Evolutionary conservation across 768 basidiomycete genomes (phyloP).

Genomic region (Podaxis sp.): DNA sequence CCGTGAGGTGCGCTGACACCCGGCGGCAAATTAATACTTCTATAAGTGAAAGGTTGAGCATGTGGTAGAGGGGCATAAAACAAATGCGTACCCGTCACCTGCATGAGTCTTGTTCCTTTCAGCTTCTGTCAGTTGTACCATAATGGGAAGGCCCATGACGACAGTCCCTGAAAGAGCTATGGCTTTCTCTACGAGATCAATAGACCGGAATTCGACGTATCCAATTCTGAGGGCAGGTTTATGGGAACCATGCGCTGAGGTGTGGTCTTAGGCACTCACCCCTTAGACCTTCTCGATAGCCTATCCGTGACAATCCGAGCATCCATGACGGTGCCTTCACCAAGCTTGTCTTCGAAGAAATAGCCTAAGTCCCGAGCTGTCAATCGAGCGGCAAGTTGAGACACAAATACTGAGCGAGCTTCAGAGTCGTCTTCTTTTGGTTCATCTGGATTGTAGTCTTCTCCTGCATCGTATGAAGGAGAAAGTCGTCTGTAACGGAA

Average conservation of each 20-base stretch:
- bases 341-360: constrained; percentile 97
- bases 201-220: constrained; percentile 92
- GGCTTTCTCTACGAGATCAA: constrained; percentile 90
- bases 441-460: constrained; percentile 83
- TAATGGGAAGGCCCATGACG: constrained; percentile 97
- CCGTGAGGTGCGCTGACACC: constrained; percentile 79
- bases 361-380: constrained; percentile 96
- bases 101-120: constrained; percentile 89
- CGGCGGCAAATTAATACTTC: constrained; percentile 78
- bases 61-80: not conserved
- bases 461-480: constrained; percentile 60
- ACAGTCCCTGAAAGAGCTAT: constrained; percentile 87
- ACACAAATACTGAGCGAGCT: constrained; percentile 97
- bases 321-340: constrained; percentile 91
- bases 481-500: constrained; percentile 53
- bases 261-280: constrained; percentile 46
- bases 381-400: constrained; percentile 94
- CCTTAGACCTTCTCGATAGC: constrained; percentile 94
- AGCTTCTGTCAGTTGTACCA: constrained; percentile 95
- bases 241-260: not conserved
- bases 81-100: constrained; percentile 68
- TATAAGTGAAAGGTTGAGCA: constrained; percentile 23
- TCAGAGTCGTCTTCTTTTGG: constrained; percentile 95
- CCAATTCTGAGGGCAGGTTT: constrained; percentile 64
- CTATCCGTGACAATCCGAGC: constrained; percentile 95